These are phyloP conservation scores for Penicillium aurantiogriseum DNA, from an alignment of 2,329 filamentous ascomycete species.

Conservation along the genomic window DNA sequence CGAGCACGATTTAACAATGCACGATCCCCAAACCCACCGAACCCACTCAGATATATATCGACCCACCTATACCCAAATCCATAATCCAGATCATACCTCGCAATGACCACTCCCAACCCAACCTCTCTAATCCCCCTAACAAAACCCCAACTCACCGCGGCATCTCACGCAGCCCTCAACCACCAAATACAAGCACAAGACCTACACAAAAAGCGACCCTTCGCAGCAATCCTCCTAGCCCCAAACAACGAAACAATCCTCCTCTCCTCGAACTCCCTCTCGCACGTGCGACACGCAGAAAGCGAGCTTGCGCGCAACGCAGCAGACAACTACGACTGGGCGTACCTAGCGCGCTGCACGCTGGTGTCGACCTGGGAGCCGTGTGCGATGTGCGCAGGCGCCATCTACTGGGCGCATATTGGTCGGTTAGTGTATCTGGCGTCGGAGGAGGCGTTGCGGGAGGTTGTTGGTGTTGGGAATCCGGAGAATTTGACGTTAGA, in stretches of 20 bases:
- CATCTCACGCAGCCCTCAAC: slow-evolving; percentile 40
- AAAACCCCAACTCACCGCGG: slow-evolving; percentile 40
- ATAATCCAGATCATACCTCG: background rate
- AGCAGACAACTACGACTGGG: slow-evolving; percentile 49
- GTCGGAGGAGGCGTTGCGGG: slow-evolving; percentile 48
- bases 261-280: slow-evolving; percentile 51
- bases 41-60: background rate
- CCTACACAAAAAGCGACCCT: slow-evolving; percentile 49
- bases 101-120: background rate
- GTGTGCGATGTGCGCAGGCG: slow-evolving; percentile 54
- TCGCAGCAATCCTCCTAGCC: slow-evolving; percentile 49
- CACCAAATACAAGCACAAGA: slow-evolving; percentile 47
- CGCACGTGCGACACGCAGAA: slow-evolving; percentile 56
- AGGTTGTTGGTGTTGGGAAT: slow-evolving; percentile 50
- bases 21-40: background rate
- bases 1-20: background rate
- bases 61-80: background rate
- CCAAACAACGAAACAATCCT: slow-evolving; percentile 53
- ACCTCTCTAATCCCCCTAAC: slow-evolving; percentile 30
- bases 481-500: slow-evolving; percentile 55
- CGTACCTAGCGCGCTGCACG: slow-evolving; percentile 51
- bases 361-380: slow-evolving; percentile 57
- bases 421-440: slow-evolving; percentile 54
- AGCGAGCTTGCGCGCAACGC: slow-evolving; percentile 51
- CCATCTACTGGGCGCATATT: slow-evolving; percentile 55